Conservation (phyloP, 2,329 filamentous ascomycete genomes). For the Aspergillus sp. region DNA sequence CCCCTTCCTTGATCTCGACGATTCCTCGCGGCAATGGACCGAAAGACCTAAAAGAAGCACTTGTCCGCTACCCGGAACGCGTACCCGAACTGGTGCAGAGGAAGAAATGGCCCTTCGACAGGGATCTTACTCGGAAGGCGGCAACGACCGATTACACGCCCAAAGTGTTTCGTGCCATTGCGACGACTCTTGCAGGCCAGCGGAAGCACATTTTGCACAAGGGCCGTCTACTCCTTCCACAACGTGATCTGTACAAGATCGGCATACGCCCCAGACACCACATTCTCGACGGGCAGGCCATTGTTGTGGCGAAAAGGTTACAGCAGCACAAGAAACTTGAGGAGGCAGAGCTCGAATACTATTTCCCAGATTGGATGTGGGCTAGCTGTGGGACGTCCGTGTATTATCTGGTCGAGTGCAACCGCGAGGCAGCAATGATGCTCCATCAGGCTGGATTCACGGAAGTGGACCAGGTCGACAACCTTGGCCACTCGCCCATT, state of each 20-base stretch:
- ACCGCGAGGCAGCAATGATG: background rate
- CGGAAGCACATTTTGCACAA: background rate
- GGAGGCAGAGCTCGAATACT: background rate
- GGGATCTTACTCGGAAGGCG: background rate
- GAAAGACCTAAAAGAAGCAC: background rate
- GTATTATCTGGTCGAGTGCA: slow-evolving; percentile 3
- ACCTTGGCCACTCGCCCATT: background rate
- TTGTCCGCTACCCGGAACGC: background rate
- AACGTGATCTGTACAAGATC: background rate
- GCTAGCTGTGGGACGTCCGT: background rate
- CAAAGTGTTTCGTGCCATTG: background rate
- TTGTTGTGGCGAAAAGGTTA: background rate
- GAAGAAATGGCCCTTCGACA: background rate
- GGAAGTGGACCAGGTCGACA: background rate
- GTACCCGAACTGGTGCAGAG: background rate
- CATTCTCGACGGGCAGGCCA: background rate
- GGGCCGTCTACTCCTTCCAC: background rate
- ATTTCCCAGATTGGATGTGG: background rate
- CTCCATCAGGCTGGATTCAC: background rate
- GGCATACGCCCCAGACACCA: background rate
- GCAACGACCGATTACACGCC: background rate
- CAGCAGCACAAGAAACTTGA: background rate
- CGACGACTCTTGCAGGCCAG: background rate
- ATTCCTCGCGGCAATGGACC: background rate
- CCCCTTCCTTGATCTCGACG: background rate